Percentiles rank a stretch among this genome's conserved stretches.
These are phyloP conservation scores for Aspergillus jensenii DNA, from an alignment of 2,329 filamentous ascomycete genomes.

Conservation along the genomic window DNA sequence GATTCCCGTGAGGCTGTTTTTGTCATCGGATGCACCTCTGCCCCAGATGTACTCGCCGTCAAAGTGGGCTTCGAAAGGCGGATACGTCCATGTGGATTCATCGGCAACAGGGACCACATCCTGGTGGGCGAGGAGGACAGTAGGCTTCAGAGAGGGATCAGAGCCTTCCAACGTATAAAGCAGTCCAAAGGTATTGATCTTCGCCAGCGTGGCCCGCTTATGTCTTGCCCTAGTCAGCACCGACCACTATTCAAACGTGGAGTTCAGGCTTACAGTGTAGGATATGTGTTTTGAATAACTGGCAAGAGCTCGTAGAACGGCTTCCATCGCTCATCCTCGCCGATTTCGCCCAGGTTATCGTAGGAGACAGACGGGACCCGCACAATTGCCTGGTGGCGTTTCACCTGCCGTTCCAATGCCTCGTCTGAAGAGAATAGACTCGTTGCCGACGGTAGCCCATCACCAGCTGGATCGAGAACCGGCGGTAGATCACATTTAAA, in stretches of 20 bases:
- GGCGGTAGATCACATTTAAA: background rate
- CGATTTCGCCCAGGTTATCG: slow-evolving; percentile 1
- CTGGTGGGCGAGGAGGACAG: background rate
- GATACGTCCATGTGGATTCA: background rate
- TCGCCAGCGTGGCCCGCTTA: background rate
- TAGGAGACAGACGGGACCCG: background rate
- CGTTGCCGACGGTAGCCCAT: background rate
- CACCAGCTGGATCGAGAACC: background rate
- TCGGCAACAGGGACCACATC: slow-evolving; percentile 2
- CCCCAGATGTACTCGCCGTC: slow-evolving; percentile 5
- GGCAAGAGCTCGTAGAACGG: background rate
- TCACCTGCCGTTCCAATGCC: background rate
- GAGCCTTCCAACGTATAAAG: background rate
- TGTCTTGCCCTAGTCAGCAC: background rate
- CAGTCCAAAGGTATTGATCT: slow-evolving; percentile 1
- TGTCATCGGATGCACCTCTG: slow-evolving; percentile 3
- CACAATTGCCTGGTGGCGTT: background rate
- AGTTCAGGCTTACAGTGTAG: background rate
- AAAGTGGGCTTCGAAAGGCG: slow-evolving; percentile 1
- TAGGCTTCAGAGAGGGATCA: background rate
- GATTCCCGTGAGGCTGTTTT: background rate
- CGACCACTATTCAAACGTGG: background rate
- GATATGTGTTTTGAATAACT: background rate
- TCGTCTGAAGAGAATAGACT: background rate
- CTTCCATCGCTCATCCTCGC: background rate